These are phyloP conservation scores for Blumeria hordei DNA, from an alignment of 2,329 filamentous ascomycete species.

Conservation along the genomic window DNA sequence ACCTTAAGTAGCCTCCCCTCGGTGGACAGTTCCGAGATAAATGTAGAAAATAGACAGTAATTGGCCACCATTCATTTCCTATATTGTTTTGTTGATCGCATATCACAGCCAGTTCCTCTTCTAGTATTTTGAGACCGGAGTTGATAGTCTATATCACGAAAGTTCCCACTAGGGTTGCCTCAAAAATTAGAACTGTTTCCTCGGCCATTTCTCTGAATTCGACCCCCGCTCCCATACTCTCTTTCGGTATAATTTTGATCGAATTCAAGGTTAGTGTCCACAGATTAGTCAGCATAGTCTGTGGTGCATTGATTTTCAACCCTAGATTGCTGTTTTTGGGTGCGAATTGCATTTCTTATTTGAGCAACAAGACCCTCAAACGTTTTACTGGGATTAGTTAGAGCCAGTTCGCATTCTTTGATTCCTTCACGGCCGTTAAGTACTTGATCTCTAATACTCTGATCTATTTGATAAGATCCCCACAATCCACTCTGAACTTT, in stretches of 20 bases:
- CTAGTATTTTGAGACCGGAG: too few species aligned
- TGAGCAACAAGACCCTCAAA: not conserved
- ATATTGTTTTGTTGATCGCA: too few species aligned
- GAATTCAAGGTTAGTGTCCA: not conserved
- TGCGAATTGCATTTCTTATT: not conserved
- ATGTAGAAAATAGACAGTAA: too few species aligned
- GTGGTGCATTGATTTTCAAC: not conserved
- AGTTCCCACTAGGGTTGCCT: too few species aligned
- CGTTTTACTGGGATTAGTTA: not conserved
- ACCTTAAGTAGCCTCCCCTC: too few species aligned
- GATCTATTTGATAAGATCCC: not conserved
- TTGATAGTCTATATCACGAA: too few species aligned
- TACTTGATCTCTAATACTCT: not conserved
- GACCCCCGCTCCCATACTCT: not conserved
- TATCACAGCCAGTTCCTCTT: too few species aligned
- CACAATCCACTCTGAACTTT: not conserved
- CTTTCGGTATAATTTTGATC: not conserved
- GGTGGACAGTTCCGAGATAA: too few species aligned
- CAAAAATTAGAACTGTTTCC: too few species aligned
- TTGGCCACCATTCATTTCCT: too few species aligned
- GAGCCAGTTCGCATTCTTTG: not conserved
- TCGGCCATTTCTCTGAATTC: too few species aligned
- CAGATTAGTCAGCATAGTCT: not conserved
- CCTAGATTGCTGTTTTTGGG: not conserved
- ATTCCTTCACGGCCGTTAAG: not conserved